A percentile compares a stretch with the other conserved stretches of the same genome.
Evolutionary conservation across 1,139 yeast genomes (phyloP).

Genomic region (Kodamaea arcana): DNA sequence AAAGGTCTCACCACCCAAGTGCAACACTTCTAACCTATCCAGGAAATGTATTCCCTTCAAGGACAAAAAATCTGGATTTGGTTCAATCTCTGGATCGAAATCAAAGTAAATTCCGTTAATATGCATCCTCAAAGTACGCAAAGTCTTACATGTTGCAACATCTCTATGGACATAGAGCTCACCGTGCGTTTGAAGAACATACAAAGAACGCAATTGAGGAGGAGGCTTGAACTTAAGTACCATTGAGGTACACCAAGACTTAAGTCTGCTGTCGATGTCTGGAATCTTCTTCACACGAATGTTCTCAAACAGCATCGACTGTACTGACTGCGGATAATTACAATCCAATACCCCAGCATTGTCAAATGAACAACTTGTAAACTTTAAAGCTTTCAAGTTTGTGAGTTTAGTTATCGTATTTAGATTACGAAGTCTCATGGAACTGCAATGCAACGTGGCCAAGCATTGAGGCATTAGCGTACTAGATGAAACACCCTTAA

Average conservation of each 20-base stretch:
- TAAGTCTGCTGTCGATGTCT: neutral
- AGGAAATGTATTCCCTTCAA: neutral
- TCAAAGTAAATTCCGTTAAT: neutral
- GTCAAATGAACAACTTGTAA: neutral
- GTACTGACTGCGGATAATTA: neutral
- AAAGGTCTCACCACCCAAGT: neutral
- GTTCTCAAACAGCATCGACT: neutral
- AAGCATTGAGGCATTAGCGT: neutral
- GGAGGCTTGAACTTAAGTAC: neutral
- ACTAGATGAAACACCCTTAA: neutral
- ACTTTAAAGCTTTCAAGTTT: neutral
- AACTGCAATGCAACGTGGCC: neutral
- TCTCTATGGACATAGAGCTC: neutral
- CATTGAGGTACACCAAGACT: neutral
- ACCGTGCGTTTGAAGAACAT: neutral
- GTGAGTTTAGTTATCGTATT: neutral
- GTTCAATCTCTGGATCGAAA: neutral
- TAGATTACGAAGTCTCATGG: neutral
- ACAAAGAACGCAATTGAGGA: neutral
- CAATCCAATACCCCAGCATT: neutral
- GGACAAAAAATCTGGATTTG: neutral
- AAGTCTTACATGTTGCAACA: neutral
- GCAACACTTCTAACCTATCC: neutral
- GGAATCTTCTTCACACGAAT: neutral
- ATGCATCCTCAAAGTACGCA: neutral